These are phyloP conservation scores for Phlyctochytrium bullatum DNA, from an alignment of 192 early-diverging fungal genomes.

Conservation along the genomic window DNA sequence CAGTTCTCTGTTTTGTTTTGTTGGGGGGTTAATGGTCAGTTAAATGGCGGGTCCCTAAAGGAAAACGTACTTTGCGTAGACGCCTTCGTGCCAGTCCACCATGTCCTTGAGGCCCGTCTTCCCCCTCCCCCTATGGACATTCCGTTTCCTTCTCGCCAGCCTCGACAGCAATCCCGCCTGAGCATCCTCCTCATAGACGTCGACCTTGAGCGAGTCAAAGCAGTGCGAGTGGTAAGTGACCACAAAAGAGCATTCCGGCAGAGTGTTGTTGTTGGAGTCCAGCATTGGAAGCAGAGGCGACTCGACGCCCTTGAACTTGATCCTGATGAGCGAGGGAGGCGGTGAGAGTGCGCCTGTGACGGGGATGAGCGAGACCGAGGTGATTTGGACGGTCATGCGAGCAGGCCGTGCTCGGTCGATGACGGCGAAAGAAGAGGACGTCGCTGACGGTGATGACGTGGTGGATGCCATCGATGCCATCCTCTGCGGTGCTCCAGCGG, in stretches of 20 bases:
- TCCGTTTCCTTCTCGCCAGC: constrained; percentile 1
- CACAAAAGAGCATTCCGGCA: constrained; percentile 5
- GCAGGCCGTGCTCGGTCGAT: background rate
- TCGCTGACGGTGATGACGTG: background rate
- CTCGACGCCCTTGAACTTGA: too few species aligned
- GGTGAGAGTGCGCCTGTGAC: too few species aligned
- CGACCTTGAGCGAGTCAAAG: constrained; percentile 27
- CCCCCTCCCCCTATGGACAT: constrained; percentile 4
- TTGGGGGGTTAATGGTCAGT: too few species aligned
- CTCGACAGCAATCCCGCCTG: too few species aligned
- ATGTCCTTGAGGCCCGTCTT: constrained; percentile 1
- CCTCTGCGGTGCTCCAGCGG: background rate
- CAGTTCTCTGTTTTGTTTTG: background rate
- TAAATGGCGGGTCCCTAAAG: too few species aligned
- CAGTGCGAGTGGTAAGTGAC: constrained; percentile 18
- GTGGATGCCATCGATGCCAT: too few species aligned
- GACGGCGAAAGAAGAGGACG: background rate
- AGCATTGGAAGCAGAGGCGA: background rate
- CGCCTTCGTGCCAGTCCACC: constrained; percentile 22
- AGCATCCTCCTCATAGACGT: background rate
- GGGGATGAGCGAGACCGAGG: background rate
- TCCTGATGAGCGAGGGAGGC: too few species aligned
- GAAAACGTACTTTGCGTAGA: constrained; percentile 7
- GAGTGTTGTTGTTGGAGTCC: background rate
- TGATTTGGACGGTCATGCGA: background rate